phyloP scores from a whole-genome alignment of 2,329 filamentous ascomycete genomes.

The Amylocarpus encephaloides region DNA sequence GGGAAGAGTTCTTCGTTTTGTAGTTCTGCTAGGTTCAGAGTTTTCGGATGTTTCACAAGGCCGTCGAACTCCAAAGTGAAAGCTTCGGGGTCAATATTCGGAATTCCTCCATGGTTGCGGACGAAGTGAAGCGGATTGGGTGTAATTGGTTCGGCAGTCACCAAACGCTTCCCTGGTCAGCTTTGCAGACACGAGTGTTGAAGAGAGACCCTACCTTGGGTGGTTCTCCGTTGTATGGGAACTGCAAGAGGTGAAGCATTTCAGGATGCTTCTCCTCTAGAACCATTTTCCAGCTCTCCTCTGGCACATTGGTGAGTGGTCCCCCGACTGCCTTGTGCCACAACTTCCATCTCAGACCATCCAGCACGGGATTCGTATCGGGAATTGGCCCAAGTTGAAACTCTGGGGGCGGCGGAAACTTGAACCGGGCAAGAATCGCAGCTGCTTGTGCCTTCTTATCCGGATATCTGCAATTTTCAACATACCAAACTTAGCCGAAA shows the following conservation, averaged over 20 bases:
- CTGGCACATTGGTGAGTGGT: constrained; percentile 42
- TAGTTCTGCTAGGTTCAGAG: constrained; percentile 16
- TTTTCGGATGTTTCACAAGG: constrained; percentile 18
- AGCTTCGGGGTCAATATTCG: constrained; percentile 51
- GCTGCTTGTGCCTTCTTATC: constrained; percentile 7
- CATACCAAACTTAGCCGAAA: neutral
- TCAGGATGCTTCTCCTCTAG: constrained; percentile 51
- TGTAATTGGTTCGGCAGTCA: constrained; percentile 50
- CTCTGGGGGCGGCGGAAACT: constrained; percentile 39
- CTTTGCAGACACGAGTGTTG: neutral
- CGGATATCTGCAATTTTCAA: neutral
- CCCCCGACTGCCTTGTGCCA: constrained; percentile 50
- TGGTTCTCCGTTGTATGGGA: constrained; percentile 59
- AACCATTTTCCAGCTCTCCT: constrained; percentile 52
- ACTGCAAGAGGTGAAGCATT: constrained; percentile 57
- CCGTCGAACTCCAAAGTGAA: constrained; percentile 31
- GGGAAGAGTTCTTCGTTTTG: constrained; percentile 21
- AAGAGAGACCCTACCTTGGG: constrained; percentile 34
- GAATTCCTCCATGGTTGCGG: constrained; percentile 66
- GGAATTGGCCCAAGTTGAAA: constrained; percentile 51
- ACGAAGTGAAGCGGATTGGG: constrained; percentile 60
- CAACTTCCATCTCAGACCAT: constrained; percentile 50
- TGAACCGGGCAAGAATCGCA: constrained; percentile 1
- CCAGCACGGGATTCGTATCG: constrained; percentile 49
- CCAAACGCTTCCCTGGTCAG: constrained; percentile 38